phyloP scores from a whole-genome alignment of 2,329 filamentous ascomycete genomes.

The Pseudogymnoascus sp. region DNA sequence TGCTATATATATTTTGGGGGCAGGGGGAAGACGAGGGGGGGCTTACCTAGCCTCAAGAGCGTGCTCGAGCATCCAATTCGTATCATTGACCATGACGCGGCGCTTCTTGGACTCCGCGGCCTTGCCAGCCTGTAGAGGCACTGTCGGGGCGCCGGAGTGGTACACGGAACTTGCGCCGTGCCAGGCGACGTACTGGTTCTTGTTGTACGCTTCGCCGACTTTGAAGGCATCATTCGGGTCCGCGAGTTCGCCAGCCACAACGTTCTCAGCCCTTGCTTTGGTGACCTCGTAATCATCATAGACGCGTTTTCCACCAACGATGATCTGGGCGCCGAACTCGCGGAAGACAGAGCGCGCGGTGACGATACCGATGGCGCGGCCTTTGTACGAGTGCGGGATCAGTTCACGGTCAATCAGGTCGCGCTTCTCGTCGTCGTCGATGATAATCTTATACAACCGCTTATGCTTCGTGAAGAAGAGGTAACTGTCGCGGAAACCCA shows the following conservation, averaged over 20 bases:
- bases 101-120: slow-evolving; percentile 68
- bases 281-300: slow-evolving; percentile 83
- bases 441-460: slow-evolving; percentile 94
- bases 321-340: slow-evolving; percentile 89
- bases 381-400: slow-evolving; percentile 97
- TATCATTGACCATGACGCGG: slow-evolving; percentile 79
- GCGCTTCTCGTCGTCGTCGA: slow-evolving; percentile 93
- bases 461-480: slow-evolving; percentile 98
- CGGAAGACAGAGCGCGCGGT: slow-evolving; percentile 94
- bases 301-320: slow-evolving; percentile 81
- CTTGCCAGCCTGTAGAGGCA: slow-evolving; percentile 69
- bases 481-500: slow-evolving; percentile 95
- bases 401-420: slow-evolving; percentile 93
- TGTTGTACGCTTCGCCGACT: slow-evolving; percentile 85
- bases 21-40: not conserved
- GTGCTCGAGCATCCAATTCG: slow-evolving; percentile 96
- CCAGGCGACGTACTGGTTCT: slow-evolving; percentile 98
- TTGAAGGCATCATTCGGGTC: slow-evolving; percentile 80
- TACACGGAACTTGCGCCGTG: slow-evolving; percentile 95
- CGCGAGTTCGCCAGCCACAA: slow-evolving; percentile 79
- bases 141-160: slow-evolving; percentile 68
- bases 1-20: not conserved
- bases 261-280: slow-evolving; percentile 65
- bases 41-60: slow-evolving; percentile 78
- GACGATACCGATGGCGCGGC: slow-evolving; percentile 91